A percentile compares a stretch with the other conserved stretches of the same genome.
Conservation (phyloP, 352 stramenopile genomes). For the Pythium myriotylum region DNA sequence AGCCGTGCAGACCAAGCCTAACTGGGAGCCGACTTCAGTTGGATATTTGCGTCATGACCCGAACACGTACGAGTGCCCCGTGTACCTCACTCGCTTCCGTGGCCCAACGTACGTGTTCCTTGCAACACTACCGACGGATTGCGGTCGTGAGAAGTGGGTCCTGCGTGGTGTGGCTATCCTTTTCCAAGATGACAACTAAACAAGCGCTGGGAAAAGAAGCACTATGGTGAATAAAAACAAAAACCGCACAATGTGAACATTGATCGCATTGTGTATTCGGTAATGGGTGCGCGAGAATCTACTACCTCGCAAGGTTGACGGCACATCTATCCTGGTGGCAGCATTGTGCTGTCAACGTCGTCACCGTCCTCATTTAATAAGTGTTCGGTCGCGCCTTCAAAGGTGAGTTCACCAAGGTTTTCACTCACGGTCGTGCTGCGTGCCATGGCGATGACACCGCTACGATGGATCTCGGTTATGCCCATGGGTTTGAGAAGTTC, state of each 20-base stretch:
- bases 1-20: slow-evolving; percentile 91
- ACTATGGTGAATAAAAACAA: too few species aligned
- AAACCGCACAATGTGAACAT: background rate
- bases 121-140: slow-evolving; percentile 93
- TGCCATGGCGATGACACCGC: slow-evolving; percentile 85
- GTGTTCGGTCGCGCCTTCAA: slow-evolving; percentile 75
- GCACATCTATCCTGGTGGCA: slow-evolving; percentile 65
- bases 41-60: slow-evolving; percentile 94
- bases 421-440: slow-evolving; percentile 68
- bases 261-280: background rate
- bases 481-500: slow-evolving; percentile 81
- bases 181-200: slow-evolving; percentile 96
- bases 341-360: slow-evolving; percentile 64
- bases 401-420: slow-evolving; percentile 63
- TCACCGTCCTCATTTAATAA: slow-evolving; percentile 67
- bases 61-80: slow-evolving; percentile 94
- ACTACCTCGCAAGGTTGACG: background rate
- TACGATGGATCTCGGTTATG: slow-evolving; percentile 85
- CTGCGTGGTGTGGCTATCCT: slow-evolving; percentile 93
- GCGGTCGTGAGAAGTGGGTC: slow-evolving; percentile 93
- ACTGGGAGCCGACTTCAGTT: slow-evolving; percentile 95
- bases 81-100: slow-evolving; percentile 97
- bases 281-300: background rate
- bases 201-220: background rate
- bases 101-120: slow-evolving; percentile 97